Evolutionary conservation across 768 basidiomycete species (phyloP).

Genomic region (Agaricus subrufescens): DNA sequence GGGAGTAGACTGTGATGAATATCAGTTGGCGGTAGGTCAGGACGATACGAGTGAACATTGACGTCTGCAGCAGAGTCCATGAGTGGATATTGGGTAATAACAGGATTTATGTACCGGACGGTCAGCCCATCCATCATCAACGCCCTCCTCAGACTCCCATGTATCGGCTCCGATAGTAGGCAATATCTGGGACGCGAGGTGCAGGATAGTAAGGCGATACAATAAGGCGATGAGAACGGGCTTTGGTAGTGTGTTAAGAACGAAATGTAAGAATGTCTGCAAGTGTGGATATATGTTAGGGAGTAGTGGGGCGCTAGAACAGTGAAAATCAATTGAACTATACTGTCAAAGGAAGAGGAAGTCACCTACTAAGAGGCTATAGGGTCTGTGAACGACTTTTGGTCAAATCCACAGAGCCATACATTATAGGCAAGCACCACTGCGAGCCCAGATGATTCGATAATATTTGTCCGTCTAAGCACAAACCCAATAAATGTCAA

Average conservation of each 20-base stretch:
- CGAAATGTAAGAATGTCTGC: constrained; percentile 73
- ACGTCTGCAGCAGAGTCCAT: constrained; percentile 46
- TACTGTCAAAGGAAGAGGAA: background rate
- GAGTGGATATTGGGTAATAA: background rate
- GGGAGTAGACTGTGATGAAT: constrained; percentile 84
- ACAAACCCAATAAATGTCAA: constrained; percentile 90
- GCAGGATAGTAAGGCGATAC: constrained; percentile 77
- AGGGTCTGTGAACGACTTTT: constrained; percentile 65
- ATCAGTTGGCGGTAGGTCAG: constrained; percentile 82
- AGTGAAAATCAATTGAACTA: background rate
- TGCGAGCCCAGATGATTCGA: constrained; percentile 85
- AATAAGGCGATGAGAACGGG: constrained; percentile 75
- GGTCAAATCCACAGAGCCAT: constrained; percentile 84
- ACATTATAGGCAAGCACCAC: constrained; percentile 88
- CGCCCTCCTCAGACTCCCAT: constrained; percentile 67
- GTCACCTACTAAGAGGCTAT: constrained; percentile 70
- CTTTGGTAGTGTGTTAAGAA: constrained; percentile 81
- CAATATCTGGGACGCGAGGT: constrained; percentile 76
- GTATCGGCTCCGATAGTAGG: constrained; percentile 80
- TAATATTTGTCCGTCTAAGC: constrained; percentile 83
- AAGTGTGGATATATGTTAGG: constrained; percentile 80
- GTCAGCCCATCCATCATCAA: constrained; percentile 63
- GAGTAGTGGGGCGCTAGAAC: constrained; percentile 61
- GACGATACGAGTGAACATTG: constrained; percentile 66
- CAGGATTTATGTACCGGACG: constrained; percentile 52